Evolutionary conservation across 2,329 filamentous ascomycete species (phyloP).

Genomic region (Neurospora sp.): DNA sequence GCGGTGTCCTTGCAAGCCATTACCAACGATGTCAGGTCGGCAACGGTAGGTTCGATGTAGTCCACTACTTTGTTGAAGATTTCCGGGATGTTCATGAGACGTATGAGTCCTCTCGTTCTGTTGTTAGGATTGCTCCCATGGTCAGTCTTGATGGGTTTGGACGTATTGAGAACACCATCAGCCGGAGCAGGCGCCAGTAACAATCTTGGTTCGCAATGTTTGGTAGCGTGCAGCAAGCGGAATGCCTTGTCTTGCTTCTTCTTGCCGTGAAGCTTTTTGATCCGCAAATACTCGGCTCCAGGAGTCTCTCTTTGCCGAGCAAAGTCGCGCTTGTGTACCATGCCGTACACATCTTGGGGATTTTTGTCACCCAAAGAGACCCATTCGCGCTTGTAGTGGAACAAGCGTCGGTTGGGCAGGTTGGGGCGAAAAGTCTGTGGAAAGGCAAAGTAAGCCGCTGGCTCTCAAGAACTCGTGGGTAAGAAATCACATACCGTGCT

Average conservation of each 20-base stretch:
- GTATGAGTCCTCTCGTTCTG: neutral
- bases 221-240: neutral
- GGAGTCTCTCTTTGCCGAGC: neutral
- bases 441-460: neutral
- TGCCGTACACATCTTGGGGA: neutral
- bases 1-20: constrained; percentile 5
- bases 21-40: constrained; percentile 12
- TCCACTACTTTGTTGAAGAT: constrained; percentile 2
- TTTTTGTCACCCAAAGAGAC: neutral
- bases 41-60: constrained; percentile 5
- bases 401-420: neutral
- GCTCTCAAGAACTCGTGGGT: neutral
- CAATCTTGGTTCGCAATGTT: neutral
- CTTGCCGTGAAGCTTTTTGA: neutral
- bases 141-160: neutral
- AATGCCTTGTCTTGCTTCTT: neutral
- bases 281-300: neutral
- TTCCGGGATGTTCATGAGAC: constrained; percentile 3
- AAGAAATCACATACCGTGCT: neutral
- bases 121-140: neutral
- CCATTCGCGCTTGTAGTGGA: neutral
- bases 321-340: neutral
- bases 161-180: neutral
- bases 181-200: neutral
- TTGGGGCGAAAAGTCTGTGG: neutral